Conservation (phyloP, 2,329 filamentous ascomycete genomes). For the Pseudodiploospora longispora region DNA sequence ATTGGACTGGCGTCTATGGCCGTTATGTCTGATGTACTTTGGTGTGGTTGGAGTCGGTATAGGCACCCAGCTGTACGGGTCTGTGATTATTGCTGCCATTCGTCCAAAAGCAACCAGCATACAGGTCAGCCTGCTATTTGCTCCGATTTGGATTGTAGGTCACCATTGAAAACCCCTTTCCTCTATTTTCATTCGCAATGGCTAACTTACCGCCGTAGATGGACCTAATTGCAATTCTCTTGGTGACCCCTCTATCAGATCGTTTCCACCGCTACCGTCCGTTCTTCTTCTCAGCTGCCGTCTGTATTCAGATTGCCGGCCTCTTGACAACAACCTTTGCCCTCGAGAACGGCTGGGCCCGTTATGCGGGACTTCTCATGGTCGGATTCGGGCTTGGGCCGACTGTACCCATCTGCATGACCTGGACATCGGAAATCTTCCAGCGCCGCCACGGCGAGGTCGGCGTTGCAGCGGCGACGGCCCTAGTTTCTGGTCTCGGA, state of each 20-base stretch:
- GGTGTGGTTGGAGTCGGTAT: constrained; percentile 90
- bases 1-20: constrained; percentile 83
- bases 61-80: constrained; percentile 80
- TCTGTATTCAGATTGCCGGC: constrained; percentile 72
- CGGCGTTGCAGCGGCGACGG: constrained; percentile 77
- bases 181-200: background rate
- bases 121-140: constrained; percentile 73
- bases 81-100: constrained; percentile 75
- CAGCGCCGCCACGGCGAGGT: constrained; percentile 84
- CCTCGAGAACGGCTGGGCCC: constrained; percentile 62
- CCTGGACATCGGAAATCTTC: constrained; percentile 87
- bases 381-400: constrained; percentile 86
- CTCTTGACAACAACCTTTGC: constrained; percentile 74
- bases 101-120: constrained; percentile 65
- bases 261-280: constrained; percentile 75
- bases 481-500: constrained; percentile 77
- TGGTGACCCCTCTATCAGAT: constrained; percentile 79
- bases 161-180: too few species aligned
- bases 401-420: constrained; percentile 89
- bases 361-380: constrained; percentile 82
- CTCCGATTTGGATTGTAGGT: constrained; percentile 84
- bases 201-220: constrained; percentile 41
- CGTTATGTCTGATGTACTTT: constrained; percentile 84
- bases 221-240: constrained; percentile 79
- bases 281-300: constrained; percentile 71